Percentiles rank a stretch among this genome's conserved stretches.
phyloP scores from a whole-genome alignment of 2,329 filamentous ascomycete species.

The Knufia petricola region DNA sequence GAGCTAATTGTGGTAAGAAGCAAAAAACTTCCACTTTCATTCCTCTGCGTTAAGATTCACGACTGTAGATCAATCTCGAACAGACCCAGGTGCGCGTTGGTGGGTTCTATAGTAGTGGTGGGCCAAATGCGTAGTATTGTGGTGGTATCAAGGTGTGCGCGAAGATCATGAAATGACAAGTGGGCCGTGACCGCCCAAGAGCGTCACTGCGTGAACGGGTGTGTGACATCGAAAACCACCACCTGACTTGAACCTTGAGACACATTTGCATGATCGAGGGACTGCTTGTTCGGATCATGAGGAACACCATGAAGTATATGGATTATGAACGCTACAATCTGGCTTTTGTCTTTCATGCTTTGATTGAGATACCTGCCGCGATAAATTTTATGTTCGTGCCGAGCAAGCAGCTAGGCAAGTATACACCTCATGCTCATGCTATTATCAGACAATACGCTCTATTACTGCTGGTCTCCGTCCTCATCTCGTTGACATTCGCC shows the following conservation, averaged over 20 bases:
- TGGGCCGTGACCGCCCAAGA: no score
- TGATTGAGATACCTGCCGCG: conserved; percentile 30
- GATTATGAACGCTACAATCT: conserved; percentile 9
- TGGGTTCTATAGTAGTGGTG: no score
- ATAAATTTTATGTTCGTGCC: conserved; percentile 31
- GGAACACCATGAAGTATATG: neutral
- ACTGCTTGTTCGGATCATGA: no score
- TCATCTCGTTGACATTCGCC: conserved; percentile 29
- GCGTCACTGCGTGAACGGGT: neutral
- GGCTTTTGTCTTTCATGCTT: conserved; percentile 27
- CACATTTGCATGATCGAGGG: neutral
- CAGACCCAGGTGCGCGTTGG: no score
- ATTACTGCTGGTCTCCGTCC: conserved; percentile 27
- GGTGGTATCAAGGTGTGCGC: no score
- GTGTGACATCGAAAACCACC: neutral
- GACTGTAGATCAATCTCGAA: no score
- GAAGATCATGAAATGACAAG: no score
- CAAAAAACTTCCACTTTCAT: no score
- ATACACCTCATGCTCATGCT: conserved; percentile 29
- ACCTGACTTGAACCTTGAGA: no score
- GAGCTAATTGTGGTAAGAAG: no score
- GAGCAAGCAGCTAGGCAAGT: conserved; percentile 22
- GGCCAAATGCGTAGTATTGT: no score
- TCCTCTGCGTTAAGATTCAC: no score
- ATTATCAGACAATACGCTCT: conserved; percentile 32